Conservation (phyloP, 2,329 filamentous ascomycete species). For the Colletotrichum simmondsii region DNA sequence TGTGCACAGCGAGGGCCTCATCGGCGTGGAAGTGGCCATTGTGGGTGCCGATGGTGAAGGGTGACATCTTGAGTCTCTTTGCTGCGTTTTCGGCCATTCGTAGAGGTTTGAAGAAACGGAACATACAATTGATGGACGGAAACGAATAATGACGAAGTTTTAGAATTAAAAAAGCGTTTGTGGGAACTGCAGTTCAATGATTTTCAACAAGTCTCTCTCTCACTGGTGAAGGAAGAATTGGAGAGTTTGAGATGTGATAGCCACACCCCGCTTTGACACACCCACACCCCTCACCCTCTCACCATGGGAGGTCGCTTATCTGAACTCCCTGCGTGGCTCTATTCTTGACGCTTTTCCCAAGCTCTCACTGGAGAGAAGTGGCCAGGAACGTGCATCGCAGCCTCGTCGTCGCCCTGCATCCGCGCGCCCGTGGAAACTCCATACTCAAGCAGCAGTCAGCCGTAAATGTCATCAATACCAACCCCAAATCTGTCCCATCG, state of each 20-base stretch:
- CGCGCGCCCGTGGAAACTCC: constrained; percentile 25
- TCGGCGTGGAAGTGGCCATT: constrained; percentile 99
- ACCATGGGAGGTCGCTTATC: not conserved
- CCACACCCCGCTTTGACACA: not conserved
- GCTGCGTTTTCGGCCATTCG: constrained; percentile 76
- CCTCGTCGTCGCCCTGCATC: constrained; percentile 32
- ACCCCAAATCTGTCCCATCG: not conserved
- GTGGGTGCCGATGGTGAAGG: constrained; percentile 84
- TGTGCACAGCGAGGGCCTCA: constrained; percentile 95
- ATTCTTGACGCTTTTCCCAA: constrained; percentile 30
- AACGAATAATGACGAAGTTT: not conserved
- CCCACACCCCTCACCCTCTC: not conserved
- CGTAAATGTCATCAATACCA: constrained; percentile 22
- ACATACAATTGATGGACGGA: constrained; percentile 45
- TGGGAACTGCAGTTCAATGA: constrained; percentile 14
- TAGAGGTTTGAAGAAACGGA: constrained; percentile 48
- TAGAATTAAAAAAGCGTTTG: not conserved
- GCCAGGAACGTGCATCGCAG: constrained; percentile 33
- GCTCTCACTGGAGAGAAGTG: constrained; percentile 32
- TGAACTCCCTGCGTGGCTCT: constrained; percentile 9
- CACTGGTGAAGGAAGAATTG: constrained; percentile 22
- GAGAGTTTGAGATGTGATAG: constrained; percentile 33
- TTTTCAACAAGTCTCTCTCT: not conserved
- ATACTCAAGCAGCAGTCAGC: constrained; percentile 4
- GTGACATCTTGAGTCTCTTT: constrained; percentile 83